These are phyloP conservation scores for Fusarium illudens DNA, from an alignment of 2,329 filamentous ascomycete genomes.

Conservation along the genomic window DNA sequence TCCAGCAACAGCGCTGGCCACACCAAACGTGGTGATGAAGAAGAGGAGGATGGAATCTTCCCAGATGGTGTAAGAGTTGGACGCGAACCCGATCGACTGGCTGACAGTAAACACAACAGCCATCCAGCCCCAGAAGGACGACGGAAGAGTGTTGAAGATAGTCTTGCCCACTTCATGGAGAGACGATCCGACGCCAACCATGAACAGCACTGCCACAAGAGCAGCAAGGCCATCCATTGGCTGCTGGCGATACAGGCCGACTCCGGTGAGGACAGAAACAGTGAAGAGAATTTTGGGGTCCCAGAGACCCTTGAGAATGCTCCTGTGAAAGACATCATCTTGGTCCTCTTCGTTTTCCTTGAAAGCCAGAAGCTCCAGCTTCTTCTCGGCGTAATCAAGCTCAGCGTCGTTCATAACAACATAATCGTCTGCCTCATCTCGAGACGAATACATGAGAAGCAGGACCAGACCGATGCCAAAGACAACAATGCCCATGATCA, in stretches of 20 bases:
- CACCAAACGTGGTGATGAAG: slow-evolving; percentile 87
- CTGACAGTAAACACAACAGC: slow-evolving; percentile 82
- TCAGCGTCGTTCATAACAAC: slow-evolving; percentile 64
- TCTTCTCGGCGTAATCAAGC: slow-evolving; percentile 67
- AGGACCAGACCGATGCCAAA: slow-evolving; percentile 73
- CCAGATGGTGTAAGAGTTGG: slow-evolving; percentile 99
- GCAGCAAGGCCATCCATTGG: slow-evolving; percentile 50
- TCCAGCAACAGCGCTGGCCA: slow-evolving; percentile 77
- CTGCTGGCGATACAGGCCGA: slow-evolving; percentile 46
- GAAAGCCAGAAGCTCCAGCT: slow-evolving; percentile 58
- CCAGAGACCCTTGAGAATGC: slow-evolving; percentile 49
- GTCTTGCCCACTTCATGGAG: slow-evolving; percentile 56
- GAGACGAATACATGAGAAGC: slow-evolving; percentile 76
- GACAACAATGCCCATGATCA: slow-evolving; percentile 80
- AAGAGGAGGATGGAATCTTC: slow-evolving; percentile 95
- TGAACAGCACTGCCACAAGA: slow-evolving; percentile 47
- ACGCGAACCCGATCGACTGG: slow-evolving; percentile 92
- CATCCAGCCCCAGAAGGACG: slow-evolving; percentile 88
- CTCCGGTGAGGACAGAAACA: slow-evolving; percentile 40
- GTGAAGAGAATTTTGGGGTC: slow-evolving; percentile 47
- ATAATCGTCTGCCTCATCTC: slow-evolving; percentile 63
- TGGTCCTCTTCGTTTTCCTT: slow-evolving; percentile 52
- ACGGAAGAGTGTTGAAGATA: slow-evolving; percentile 68
- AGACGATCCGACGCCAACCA: slow-evolving; percentile 54
- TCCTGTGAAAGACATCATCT: slow-evolving; percentile 47